Base-by-base conservation (phyloP, 169 alveolate species). In the Babesia bovis region DNA sequence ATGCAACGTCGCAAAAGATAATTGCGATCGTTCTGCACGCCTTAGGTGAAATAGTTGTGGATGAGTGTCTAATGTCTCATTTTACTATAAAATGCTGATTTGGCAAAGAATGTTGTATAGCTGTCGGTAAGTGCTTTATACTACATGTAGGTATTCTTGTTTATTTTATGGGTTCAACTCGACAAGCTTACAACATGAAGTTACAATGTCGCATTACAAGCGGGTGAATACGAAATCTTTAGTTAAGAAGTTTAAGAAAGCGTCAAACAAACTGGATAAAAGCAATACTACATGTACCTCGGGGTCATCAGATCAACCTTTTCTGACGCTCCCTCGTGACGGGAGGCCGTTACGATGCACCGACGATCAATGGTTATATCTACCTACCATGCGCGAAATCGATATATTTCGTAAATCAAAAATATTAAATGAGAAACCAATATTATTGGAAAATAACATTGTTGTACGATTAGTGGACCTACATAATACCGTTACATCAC, bases 371-470 rank as follows among this genome's bases (percentile, higher is more conserved):
- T 70, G 88, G 84, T 71, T 81, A 0, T 70, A 70, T 40, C 35
- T 13, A 15, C 77, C 88, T 25, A 71, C 78, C 3, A 26, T 30
- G 1, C n/a, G 38, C n/a, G 88, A 81, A 42, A 35, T 81, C 0
- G 72, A 81, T 17, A 26, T 81, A 42, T 81, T 81, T 44, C 36
- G 50, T 0, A 56, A 71, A 17, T 71, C 83, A 5, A 42, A 36
- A 1, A 17, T 40, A 9, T 40, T 81, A 21, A 84, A 84, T 3
- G 12, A 61, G 1, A 69, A 70, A 25, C 95, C 95, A 12, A 72
- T 88, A 26, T 92, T 87, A 59, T 84, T 89, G 60, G 95, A 91
- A 30, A 77, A 85, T 25, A 90, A 93, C 55, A 86, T 90, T 25
- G 79, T 89, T n/a, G 85, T 91, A 40, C 83, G 93, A 33, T 61